Conservation (phyloP, 2,329 filamentous ascomycete species). For the Thyridium curvatum region DNA sequence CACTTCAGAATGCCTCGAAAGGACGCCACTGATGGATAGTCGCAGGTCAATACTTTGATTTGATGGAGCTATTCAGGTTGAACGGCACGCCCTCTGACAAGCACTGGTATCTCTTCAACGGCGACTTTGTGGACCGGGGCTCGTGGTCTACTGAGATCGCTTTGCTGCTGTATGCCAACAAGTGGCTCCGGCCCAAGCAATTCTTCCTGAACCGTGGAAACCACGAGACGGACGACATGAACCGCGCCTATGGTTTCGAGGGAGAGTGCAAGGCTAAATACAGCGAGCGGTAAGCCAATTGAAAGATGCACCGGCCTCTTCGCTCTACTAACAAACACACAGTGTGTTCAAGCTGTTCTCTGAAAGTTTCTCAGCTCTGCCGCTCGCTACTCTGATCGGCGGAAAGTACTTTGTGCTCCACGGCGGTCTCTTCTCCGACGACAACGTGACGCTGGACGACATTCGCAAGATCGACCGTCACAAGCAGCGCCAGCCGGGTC, state of each 20-base stretch:
- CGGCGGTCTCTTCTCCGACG: conserved; percentile 92
- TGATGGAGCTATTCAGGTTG: conserved; percentile 90
- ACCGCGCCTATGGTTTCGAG: conserved; percentile 95
- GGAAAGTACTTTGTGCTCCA: conserved; percentile 88
- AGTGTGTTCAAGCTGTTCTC: conserved; percentile 95
- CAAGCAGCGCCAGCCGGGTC: conserved; percentile 54
- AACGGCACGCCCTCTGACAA: conserved; percentile 81
- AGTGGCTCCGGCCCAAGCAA: conserved; percentile 80
- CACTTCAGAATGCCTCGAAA: background rate
- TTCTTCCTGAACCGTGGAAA: conserved; percentile 98
- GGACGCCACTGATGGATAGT: background rate
- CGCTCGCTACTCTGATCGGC: conserved; percentile 86
- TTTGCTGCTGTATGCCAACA: conserved; percentile 88
- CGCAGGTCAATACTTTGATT: conserved; percentile 92
- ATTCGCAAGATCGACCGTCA: conserved; percentile 54
- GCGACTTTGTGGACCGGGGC: conserved; percentile 95
- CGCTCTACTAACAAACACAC: conserved; percentile 9
- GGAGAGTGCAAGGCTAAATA: conserved; percentile 98
- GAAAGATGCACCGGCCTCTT: background rate
- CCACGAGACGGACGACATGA: conserved; percentile 99
- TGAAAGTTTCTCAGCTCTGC: conserved; percentile 92
- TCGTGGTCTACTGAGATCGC: conserved; percentile 99
- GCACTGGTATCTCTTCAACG: conserved; percentile 95
- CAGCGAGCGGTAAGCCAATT: conserved; percentile 65
- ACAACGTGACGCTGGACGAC: conserved; percentile 85